phyloP scores from a whole-genome alignment of 1,139 yeast genomes.

The Candida smagusa region DNA sequence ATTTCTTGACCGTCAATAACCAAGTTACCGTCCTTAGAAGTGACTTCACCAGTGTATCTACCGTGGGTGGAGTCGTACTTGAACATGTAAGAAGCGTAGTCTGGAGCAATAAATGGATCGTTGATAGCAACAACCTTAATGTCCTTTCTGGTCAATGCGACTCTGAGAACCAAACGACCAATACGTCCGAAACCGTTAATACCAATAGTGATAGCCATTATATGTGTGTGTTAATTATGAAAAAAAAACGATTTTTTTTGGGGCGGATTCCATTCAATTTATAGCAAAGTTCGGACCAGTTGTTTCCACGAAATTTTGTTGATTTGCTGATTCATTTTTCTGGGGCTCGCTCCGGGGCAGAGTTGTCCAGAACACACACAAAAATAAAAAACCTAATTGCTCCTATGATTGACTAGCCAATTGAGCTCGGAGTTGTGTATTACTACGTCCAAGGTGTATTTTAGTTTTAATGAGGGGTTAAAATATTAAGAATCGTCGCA shows the following conservation, averaged over 20 bases:
- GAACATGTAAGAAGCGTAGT: conserved; percentile 85
- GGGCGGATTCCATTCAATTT: conserved; percentile 9
- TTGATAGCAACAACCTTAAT: conserved; percentile 77
- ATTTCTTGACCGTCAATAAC: conserved; percentile 68
- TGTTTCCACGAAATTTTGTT: background rate
- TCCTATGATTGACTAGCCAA: background rate
- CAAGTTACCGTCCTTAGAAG: conserved; percentile 52
- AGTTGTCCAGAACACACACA: conserved; percentile 5
- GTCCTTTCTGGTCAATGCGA: conserved; percentile 67
- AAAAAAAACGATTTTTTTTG: background rate
- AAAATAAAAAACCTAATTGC: background rate
- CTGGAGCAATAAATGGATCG: conserved; percentile 81
- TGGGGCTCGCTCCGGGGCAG: conserved; percentile 2
- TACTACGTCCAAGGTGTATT: background rate
- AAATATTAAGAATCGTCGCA: background rate
- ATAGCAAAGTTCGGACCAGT: conserved; percentile 6
- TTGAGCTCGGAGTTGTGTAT: background rate
- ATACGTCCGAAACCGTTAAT: conserved; percentile 90
- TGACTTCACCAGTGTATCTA: conserved; percentile 65
- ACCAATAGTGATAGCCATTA: conserved; percentile 48
- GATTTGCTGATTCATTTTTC: too few species aligned
- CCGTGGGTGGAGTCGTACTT: conserved; percentile 89
- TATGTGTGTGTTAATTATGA: conserved; percentile 1
- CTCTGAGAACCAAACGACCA: conserved; percentile 82
- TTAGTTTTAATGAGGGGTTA: too few species aligned